Evolutionary conservation across 768 basidiomycete genomes (phyloP).

Genomic region (Pisolithus microcarpus): DNA sequence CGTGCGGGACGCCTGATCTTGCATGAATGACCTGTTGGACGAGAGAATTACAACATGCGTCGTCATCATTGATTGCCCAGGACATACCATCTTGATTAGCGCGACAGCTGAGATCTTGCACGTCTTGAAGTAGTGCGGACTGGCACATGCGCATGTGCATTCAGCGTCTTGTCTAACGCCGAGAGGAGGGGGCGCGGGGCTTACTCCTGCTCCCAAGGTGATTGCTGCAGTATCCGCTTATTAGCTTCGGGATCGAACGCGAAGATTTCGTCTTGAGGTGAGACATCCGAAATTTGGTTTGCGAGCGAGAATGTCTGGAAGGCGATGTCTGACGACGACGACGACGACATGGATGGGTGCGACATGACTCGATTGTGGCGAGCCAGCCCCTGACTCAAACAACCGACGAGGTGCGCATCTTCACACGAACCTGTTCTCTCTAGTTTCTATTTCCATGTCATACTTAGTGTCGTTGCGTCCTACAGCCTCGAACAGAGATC

Average conservation of each 20-base stretch:
- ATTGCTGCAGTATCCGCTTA: constrained; percentile 54
- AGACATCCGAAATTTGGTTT: constrained; percentile 65
- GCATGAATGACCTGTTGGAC: constrained; percentile 87
- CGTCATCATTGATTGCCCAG: background rate
- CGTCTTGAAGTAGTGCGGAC: constrained; percentile 75
- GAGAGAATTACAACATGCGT: constrained; percentile 1
- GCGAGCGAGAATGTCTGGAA: constrained; percentile 65
- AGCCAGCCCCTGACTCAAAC: too few species aligned
- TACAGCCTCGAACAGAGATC: too few species aligned
- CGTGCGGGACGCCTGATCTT: constrained; percentile 92
- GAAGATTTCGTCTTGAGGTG: constrained; percentile 76
- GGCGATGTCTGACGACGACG: constrained; percentile 45
- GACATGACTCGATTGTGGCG: too few species aligned
- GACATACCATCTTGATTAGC: constrained; percentile 83
- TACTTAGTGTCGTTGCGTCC: too few species aligned
- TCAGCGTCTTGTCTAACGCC: constrained; percentile 1
- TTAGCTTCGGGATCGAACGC: constrained; percentile 66
- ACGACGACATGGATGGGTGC: constrained; percentile 6
- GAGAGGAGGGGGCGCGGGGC: too few species aligned
- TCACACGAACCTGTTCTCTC: too few species aligned
- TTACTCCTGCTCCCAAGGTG: constrained; percentile 87
- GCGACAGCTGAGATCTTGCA: constrained; percentile 96
- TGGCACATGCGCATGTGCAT: constrained; percentile 20
- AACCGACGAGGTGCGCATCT: too few species aligned
- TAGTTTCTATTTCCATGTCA: too few species aligned